These are phyloP conservation scores for Sphaerulina vaccinii DNA, from an alignment of 2,329 filamentous ascomycete species.

Conservation along the genomic window DNA sequence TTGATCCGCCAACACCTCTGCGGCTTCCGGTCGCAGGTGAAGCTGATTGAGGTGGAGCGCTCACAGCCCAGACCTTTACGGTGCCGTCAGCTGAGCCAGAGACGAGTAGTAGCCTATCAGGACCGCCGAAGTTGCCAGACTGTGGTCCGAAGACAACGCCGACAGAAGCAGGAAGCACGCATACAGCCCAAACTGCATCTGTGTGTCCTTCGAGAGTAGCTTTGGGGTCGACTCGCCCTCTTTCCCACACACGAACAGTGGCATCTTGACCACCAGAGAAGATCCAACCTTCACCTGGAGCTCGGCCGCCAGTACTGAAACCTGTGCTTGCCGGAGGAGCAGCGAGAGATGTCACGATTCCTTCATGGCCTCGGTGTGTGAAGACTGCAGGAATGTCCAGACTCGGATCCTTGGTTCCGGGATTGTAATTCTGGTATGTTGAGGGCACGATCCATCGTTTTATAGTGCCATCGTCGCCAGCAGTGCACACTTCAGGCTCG, in stretches of 20 bases:
- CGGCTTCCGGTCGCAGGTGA: conserved; percentile 74
- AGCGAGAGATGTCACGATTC: conserved; percentile 80
- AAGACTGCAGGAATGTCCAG: conserved; percentile 92
- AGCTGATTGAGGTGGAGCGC: conserved; percentile 79
- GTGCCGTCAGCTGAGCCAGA: conserved; percentile 89
- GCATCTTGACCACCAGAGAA: conserved; percentile 96
- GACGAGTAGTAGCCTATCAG: conserved; percentile 84
- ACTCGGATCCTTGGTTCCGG: conserved; percentile 58
- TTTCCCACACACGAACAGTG: conserved; percentile 92
- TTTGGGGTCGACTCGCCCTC: conserved; percentile 90
- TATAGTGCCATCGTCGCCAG: conserved; percentile 90
- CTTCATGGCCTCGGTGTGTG: conserved; percentile 91
- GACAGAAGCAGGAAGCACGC: conserved; percentile 81
- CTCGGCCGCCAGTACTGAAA: conserved; percentile 84
- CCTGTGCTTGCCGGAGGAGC: conserved; percentile 85
- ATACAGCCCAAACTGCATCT: conserved; percentile 93
- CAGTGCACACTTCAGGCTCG: conserved; percentile 95
- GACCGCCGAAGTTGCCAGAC: conserved; percentile 68
- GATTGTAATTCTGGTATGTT: conserved; percentile 59
- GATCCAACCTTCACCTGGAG: conserved; percentile 93
- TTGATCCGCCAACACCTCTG: conserved; percentile 69
- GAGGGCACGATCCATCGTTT: conserved; percentile 95
- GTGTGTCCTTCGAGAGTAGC: conserved; percentile 87
- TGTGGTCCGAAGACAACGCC: conserved; percentile 72
- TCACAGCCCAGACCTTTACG: conserved; percentile 92